Evolutionary conservation across 2,329 filamentous ascomycete genomes (phyloP), one percentile per base, ranked within the genome.

Genomic region (Ophiosphaerella narmari): DNA sequence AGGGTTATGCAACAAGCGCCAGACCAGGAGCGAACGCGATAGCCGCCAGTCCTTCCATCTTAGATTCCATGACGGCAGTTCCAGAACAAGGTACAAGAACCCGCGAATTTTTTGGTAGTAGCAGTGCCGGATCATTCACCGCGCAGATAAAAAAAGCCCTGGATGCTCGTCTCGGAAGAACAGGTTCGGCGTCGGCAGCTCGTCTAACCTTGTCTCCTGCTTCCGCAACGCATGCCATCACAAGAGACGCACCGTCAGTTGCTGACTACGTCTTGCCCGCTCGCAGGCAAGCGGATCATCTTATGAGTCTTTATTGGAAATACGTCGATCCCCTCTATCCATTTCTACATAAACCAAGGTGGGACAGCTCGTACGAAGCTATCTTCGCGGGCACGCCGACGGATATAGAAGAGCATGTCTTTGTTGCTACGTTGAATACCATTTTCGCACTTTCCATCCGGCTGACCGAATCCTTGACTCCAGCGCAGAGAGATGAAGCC

Each of bases 391-490:
- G 35, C 0, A 37, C 35, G 23, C 14, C 35, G 21, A 37, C 35
- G 16, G 35, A 37, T 13, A 21, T 18, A 3, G 35, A 37, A 12
- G 18, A 48, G 13, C 34, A 40, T 7, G 37, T 34, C 5, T 62
- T 62, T 39, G 47, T 58, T 29, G 50, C 49, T 39, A 44, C 52
- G 18, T 51, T 65, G 16, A 67, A 66, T 34, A 35, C 57, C 23
- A 54, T 65, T 7, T 60, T 67, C 47, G 63, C 65, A 3, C 44
- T 67, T 7, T 57, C 48, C 36, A 32, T 36, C 26, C 21, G 45
- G 39, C 48, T 57, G 24, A 37, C 42, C 37, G 23, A 42, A 39
- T 43, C 37, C 4, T 8, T 37, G 6, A 26, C 32, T 18, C 29
- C 14, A 23, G 41, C 45, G 37, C 35, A 37, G 18, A 35, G 35